These are phyloP conservation scores for Cutaneotrichosporon mucoides DNA, from an alignment of 1,284 basidiomycete genomes.

Conservation along the genomic window DNA sequence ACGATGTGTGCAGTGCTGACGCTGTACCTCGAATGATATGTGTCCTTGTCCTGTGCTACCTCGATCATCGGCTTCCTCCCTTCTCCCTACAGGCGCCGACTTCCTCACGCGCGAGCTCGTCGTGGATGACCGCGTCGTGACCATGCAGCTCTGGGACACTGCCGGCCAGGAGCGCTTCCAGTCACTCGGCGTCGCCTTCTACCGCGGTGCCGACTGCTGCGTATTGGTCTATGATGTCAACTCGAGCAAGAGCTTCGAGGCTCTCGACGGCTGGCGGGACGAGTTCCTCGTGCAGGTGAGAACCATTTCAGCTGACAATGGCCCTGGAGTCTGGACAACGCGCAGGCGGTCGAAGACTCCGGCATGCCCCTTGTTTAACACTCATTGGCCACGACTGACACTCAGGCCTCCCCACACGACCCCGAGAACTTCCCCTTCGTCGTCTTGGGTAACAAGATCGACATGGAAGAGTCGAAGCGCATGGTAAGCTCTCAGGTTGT, in stretches of 20 bases:
- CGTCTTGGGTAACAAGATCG: constrained; percentile 99
- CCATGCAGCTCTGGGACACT: constrained; percentile 99
- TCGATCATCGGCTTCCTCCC: background rate
- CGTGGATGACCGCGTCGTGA: constrained; percentile 95
- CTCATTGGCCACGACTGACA: background rate
- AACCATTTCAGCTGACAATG: background rate
- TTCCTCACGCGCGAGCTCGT: constrained; percentile 98
- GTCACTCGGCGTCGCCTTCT: constrained; percentile 96
- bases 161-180: constrained; percentile 99
- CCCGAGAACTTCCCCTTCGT: constrained; percentile 99
- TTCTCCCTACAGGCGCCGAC: constrained; percentile 45
- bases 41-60: too few relatives aligned
- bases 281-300: constrained; percentile 82
- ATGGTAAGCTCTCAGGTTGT: constrained; percentile 60
- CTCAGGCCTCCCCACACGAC: constrained; percentile 89
- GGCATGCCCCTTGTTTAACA: too few relatives aligned
- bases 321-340: too few relatives aligned
- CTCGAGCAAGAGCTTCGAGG: constrained; percentile 93
- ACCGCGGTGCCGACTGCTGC: constrained; percentile 98
- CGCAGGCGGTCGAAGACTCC: too few relatives aligned
- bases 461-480: constrained; percentile 97
- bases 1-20: too few relatives aligned
- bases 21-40: too few relatives aligned
- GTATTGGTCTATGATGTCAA: constrained; percentile 99
- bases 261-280: constrained; percentile 94